These are phyloP conservation scores for Eucalyptus microcorys DNA, from an alignment of 345 rosid species.

Conservation along the genomic window DNA sequence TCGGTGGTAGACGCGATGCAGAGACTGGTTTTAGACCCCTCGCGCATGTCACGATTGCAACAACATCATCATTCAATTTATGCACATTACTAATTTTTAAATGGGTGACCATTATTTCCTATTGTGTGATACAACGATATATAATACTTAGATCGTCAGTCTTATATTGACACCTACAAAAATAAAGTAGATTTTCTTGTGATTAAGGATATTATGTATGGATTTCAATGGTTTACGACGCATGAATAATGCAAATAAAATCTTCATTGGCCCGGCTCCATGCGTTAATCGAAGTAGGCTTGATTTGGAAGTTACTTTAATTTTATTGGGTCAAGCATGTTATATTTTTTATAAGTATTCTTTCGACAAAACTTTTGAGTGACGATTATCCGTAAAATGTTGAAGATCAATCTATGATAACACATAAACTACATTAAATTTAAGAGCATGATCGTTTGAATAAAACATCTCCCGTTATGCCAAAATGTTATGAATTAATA, in stretches of 20 bases:
- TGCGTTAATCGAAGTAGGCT: background rate
- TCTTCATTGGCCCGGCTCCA: accelerated
- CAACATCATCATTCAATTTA: background rate
- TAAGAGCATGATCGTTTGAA: background rate
- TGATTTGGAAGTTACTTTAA: background rate
- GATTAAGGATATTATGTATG: background rate
- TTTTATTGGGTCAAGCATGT: background rate
- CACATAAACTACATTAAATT: background rate
- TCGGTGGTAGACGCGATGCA: background rate
- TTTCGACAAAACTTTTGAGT: background rate
- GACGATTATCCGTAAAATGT: background rate
- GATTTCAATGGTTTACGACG: background rate
- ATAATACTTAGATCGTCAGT: background rate
- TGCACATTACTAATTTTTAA: too few species aligned
- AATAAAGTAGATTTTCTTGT: background rate
- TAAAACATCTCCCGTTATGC: background rate
- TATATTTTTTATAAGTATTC: background rate
- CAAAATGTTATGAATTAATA: background rate
- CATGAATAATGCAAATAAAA: background rate
- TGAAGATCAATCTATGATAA: background rate
- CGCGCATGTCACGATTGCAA: background rate
- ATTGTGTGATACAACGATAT: background rate
- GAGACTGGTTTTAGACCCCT: background rate
- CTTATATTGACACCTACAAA: background rate
- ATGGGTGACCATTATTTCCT: too few species aligned